Percentiles rank a stretch among this genome's conserved stretches.
Conservation (phyloP, 2,329 filamentous ascomycete species). For the Achaetomium macrosporum region DNA sequence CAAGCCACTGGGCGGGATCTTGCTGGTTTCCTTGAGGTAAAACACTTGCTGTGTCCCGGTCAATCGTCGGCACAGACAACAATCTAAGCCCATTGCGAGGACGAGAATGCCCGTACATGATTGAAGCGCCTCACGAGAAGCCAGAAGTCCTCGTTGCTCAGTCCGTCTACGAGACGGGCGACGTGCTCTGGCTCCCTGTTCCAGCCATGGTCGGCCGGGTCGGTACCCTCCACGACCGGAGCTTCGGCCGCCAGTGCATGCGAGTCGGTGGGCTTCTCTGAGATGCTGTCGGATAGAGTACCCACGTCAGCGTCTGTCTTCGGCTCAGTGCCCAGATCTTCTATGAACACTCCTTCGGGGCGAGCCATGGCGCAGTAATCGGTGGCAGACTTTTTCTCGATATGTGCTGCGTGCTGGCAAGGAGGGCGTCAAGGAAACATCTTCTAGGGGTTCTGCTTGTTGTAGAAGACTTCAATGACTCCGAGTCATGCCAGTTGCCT, state of each 20-base stretch:
- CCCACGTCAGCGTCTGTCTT: background rate
- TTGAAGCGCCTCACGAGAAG: background rate
- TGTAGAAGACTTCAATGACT: too few relatives aligned
- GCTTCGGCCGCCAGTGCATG: background rate
- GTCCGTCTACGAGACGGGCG: background rate
- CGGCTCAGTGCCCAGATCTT: background rate
- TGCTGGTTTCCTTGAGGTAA: background rate
- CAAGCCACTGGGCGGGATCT: background rate
- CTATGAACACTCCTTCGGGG: too few relatives aligned
- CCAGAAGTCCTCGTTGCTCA: background rate
- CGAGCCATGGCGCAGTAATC: too few relatives aligned
- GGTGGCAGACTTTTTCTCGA: too few relatives aligned
- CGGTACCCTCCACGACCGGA: background rate
- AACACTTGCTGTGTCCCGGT: background rate
- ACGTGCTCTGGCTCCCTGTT: background rate
- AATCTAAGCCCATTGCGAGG: background rate
- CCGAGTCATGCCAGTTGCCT: too few relatives aligned
- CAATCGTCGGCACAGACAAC: background rate
- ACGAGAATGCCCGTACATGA: background rate
- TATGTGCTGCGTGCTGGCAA: too few relatives aligned
- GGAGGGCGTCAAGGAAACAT: too few relatives aligned
- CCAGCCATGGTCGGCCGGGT: background rate
- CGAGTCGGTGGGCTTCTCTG: background rate
- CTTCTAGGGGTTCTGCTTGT: too few relatives aligned
- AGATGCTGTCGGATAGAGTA: background rate